phyloP scores from a whole-genome alignment of 2,329 filamentous ascomycete species.

The Hypoxylon sp. region DNA sequence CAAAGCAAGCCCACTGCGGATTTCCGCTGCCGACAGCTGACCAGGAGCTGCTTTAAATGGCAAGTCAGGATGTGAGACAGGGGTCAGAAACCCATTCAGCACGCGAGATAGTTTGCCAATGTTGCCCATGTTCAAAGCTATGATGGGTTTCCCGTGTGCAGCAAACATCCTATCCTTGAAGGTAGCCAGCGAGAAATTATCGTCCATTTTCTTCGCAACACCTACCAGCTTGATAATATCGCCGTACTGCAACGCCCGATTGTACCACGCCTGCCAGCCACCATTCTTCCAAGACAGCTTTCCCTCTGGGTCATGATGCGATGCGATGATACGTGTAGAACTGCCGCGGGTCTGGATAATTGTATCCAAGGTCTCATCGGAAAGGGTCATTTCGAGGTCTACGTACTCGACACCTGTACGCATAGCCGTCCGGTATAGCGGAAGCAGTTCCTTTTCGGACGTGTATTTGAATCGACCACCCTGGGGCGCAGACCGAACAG shows the following conservation, averaged over 20 bases:
- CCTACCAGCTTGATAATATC: conserved; percentile 97
- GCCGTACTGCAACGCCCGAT: conserved; percentile 88
- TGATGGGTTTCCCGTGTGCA: conserved; percentile 84
- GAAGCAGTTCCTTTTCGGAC: conserved; percentile 76
- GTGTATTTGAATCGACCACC: conserved; percentile 89
- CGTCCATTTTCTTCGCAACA: conserved; percentile 78
- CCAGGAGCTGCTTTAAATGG: conserved; percentile 95
- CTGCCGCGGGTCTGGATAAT: conserved; percentile 76
- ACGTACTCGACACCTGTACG: conserved; percentile 92
- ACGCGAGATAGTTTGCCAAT: conserved; percentile 90
- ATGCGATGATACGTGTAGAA: conserved; percentile 88
- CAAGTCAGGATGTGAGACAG: conserved; percentile 89
- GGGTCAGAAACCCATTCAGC: conserved; percentile 92
- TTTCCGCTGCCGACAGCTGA: conserved; percentile 90
- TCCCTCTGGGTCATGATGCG: conserved; percentile 89
- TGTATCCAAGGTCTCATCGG: conserved; percentile 78
- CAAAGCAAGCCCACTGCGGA: conserved; percentile 81
- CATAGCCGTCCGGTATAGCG: conserved; percentile 82
- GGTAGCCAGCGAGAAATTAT: conserved; percentile 86
- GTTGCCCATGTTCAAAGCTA: conserved; percentile 95
- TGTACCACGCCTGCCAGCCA: conserved; percentile 93
- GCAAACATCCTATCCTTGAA: conserved; percentile 84
- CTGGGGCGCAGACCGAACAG: conserved; percentile 85
- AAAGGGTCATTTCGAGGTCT: conserved; percentile 90
- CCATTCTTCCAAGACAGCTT: conserved; percentile 89